Conservation (phyloP, 176 grass and related monocot species). For the Raddia guianensis region DNA sequence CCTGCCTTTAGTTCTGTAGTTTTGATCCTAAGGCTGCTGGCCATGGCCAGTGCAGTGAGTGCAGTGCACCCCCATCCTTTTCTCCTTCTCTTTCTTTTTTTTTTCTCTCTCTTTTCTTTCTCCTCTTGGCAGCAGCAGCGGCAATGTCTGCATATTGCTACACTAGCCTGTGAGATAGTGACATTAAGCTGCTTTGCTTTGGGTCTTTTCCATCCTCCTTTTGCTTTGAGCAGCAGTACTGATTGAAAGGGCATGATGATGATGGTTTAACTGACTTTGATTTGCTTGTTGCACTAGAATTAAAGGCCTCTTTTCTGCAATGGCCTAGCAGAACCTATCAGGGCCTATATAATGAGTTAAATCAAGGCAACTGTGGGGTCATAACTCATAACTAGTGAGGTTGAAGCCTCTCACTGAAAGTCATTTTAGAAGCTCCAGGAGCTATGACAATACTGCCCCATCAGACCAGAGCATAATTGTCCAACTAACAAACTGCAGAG, state of each 20-base stretch:
- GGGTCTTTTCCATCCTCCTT: slow-evolving; percentile 46
- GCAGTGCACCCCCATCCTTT: slow-evolving; percentile 22
- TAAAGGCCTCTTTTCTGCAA: slow-evolving; percentile 15
- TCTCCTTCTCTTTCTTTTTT: slow-evolving; percentile 4
- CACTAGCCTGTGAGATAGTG: slow-evolving; percentile 43
- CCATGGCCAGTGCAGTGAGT: neutral
- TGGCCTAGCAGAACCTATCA: slow-evolving; percentile 10
- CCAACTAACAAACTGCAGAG: neutral
- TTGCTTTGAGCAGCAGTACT: slow-evolving; percentile 19
- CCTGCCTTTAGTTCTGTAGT: slow-evolving; percentile 51
- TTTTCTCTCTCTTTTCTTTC: neutral
- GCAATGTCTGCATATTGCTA: slow-evolving; percentile 54
- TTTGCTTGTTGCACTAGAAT: slow-evolving; percentile 36
- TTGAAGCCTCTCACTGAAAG: neutral
- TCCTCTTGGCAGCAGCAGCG: slow-evolving; percentile 46
- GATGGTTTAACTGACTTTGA: slow-evolving; percentile 29
- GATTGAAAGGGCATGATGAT: slow-evolving; percentile 28
- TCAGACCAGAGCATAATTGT: neutral
- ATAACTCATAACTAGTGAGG: neutral
- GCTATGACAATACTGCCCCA: neutral
- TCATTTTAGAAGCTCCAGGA: neutral
- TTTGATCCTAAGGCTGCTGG: slow-evolving; percentile 61
- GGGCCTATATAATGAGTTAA: neutral
- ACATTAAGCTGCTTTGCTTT: slow-evolving; percentile 59
- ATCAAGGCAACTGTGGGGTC: neutral